Evolutionary conservation across 139 green algal species (phyloP).

Genomic region (Coccomyxa sp.): DNA sequence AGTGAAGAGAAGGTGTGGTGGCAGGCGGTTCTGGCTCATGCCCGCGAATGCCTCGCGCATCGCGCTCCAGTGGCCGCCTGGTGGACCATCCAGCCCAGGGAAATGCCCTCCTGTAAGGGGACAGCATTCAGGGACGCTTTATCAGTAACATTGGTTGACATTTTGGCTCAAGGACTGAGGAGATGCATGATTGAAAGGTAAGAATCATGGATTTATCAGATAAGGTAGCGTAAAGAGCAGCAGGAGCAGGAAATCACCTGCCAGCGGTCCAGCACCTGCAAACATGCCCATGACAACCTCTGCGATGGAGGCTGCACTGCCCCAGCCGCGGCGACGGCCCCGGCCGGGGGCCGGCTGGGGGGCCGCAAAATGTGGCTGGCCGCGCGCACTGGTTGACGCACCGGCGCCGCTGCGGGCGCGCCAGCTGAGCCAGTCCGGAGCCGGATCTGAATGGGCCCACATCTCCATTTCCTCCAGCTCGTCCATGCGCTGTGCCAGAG

Average conservation of each 20-base stretch:
- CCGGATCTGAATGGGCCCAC: not conserved
- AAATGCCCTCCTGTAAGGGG: too few relatives aligned
- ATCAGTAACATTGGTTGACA: too few relatives aligned
- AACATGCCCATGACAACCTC: slow-evolving; percentile 27
- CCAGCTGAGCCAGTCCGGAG: not conserved
- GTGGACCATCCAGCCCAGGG: slow-evolving; percentile 1
- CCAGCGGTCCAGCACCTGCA: not conserved
- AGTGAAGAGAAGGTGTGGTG: slow-evolving; percentile 22
- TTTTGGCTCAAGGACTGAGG: too few relatives aligned
- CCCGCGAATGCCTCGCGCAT: not conserved
- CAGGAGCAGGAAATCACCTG: not conserved
- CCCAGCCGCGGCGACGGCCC: slow-evolving; percentile 19
- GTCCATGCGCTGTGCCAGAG: slow-evolving; percentile 13
- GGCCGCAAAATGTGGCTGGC: not conserved
- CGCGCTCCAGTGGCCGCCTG: not conserved
- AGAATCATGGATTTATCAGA: too few relatives aligned
- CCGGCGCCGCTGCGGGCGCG: too few relatives aligned
- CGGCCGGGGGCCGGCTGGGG: not conserved
- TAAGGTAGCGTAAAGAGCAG: too few relatives aligned
- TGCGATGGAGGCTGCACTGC: slow-evolving; percentile 17
- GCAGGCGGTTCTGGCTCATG: slow-evolving; percentile 14
- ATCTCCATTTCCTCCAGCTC: slow-evolving; percentile 18
- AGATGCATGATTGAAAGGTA: too few relatives aligned
- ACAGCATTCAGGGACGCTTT: too few relatives aligned
- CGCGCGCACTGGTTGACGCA: not conserved